Conservation (phyloP, 225 moss, liverwort and hornwort genomes). For the Marchantia polymorpha region DNA sequence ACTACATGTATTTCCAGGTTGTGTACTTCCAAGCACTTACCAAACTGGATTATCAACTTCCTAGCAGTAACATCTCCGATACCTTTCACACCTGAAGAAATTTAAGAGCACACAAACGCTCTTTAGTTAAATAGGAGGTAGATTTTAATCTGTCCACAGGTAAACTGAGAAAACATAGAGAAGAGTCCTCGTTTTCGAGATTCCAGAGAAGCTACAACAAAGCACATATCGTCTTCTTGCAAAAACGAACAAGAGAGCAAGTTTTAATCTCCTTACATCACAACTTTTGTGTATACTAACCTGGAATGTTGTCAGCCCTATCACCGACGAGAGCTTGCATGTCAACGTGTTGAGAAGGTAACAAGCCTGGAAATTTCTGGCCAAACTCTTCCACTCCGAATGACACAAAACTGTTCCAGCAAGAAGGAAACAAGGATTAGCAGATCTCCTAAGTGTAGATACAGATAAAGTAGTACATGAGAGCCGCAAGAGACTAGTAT, state of each 20-base stretch:
- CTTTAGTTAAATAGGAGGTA: not conserved
- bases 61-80: conserved; percentile 37
- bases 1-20: too few species aligned
- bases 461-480: too few species aligned
- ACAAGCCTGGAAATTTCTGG: conserved; percentile 29
- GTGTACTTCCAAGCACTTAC: conserved; percentile 17
- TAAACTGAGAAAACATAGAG: not conserved
- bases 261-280: too few species aligned
- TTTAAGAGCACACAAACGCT: not conserved
- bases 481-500: too few species aligned
- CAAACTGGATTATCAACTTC: conserved; percentile 39
- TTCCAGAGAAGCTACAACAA: too few species aligned
- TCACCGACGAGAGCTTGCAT: conserved; percentile 48
- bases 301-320: conserved; percentile 44
- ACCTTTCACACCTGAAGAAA: conserved; percentile 37
- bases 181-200: too few species aligned
- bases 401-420: conserved; percentile 31
- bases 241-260: too few species aligned
- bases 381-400: conserved; percentile 41
- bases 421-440: not conserved
- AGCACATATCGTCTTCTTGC: too few species aligned
- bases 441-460: not conserved
- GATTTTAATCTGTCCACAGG: not conserved
- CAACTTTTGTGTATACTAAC: conserved; percentile 5
- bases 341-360: conserved; percentile 40